Percentiles rank a stretch among this genome's conserved stretches.
phyloP scores from a whole-genome alignment of 352 stramenopile species.

The Pythium rhizo-oryzae region DNA sequence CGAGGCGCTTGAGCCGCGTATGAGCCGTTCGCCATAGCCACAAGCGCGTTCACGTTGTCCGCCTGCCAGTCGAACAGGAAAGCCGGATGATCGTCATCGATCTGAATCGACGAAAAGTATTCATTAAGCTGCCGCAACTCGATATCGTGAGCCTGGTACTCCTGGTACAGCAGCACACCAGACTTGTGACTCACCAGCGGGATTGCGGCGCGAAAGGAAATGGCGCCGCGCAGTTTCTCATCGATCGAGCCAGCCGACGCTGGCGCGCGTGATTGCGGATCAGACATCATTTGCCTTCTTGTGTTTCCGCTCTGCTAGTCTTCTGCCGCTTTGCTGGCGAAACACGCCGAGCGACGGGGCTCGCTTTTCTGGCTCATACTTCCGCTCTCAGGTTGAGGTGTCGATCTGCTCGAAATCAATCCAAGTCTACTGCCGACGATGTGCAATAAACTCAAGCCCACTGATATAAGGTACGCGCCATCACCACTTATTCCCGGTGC shows the following conservation, averaged over 20 bases:
- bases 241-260: conserved; percentile 10
- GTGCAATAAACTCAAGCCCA: too few relatives aligned
- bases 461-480: too few relatives aligned
- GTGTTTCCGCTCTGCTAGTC: background rate
- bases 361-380: conserved; percentile 13
- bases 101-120: conserved; percentile 20
- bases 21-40: conserved; percentile 22
- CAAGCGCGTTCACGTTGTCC: conserved; percentile 16
- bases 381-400: too few relatives aligned
- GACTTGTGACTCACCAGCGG: conserved; percentile 14
- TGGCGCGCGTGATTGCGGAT: conserved; percentile 18
- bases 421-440: too few relatives aligned
- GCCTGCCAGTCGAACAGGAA: conserved; percentile 19
- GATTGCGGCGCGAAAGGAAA: too few relatives aligned
- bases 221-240: too few relatives aligned
- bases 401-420: too few relatives aligned
- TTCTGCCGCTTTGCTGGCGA: conserved; percentile 10
- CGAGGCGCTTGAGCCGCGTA: conserved; percentile 20
- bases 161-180: conserved; percentile 9
- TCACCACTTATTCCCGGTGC: too few relatives aligned
- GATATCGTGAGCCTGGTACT: conserved; percentile 15
- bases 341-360: conserved; percentile 19
- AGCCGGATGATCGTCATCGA: conserved; percentile 18
- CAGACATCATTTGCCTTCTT: conserved; percentile 21
- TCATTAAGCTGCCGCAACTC: conserved; percentile 17